A percentile compares a stretch with the other conserved stretches of the same genome.
Conservation (phyloP, 2,329 filamentous ascomycete species). For the Iodosphaeria phyllophila region DNA sequence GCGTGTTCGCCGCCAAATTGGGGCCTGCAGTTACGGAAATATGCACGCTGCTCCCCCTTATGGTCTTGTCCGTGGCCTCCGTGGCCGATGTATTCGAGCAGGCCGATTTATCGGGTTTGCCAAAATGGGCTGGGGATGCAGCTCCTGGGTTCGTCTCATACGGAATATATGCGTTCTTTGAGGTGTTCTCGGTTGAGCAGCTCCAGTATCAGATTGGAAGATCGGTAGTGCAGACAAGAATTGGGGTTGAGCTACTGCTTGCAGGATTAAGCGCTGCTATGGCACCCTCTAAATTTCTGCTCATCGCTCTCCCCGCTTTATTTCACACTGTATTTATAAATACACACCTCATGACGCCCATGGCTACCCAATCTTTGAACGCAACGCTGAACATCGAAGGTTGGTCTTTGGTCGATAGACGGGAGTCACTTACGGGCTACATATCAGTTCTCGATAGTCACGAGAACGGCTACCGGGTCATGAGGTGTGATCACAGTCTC, state of each 20-base stretch:
- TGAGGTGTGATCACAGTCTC: conserved; percentile 88
- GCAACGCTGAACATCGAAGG: conserved; percentile 41
- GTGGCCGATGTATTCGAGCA: conserved; percentile 47
- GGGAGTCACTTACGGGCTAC: conserved; percentile 81
- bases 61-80: conserved; percentile 42
- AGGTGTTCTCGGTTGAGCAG: conserved; percentile 19
- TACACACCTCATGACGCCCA: conserved; percentile 46
- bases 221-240: conserved; percentile 45
- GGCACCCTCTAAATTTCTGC: conserved; percentile 48
- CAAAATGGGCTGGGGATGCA: conserved; percentile 40
- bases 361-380: conserved; percentile 45
- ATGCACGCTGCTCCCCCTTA: conserved; percentile 52
- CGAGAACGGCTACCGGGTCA: conserved; percentile 52
- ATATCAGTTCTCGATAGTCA: conserved; percentile 72
- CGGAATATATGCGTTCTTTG: conserved; percentile 37
- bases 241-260: conserved; percentile 53
- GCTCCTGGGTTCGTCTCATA: conserved; percentile 48
- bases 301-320: conserved; percentile 52
- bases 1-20: conserved; percentile 42
- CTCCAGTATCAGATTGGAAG: conserved; percentile 36
- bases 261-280: conserved; percentile 45
- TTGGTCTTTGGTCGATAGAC: conserved; percentile 62
- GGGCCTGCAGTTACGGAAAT: conserved; percentile 63
- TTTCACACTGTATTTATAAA: conserved; percentile 56
- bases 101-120: conserved; percentile 34